Evolutionary conservation across 768 basidiomycete species (phyloP).

Genomic region (Leccinellum luteum): DNA sequence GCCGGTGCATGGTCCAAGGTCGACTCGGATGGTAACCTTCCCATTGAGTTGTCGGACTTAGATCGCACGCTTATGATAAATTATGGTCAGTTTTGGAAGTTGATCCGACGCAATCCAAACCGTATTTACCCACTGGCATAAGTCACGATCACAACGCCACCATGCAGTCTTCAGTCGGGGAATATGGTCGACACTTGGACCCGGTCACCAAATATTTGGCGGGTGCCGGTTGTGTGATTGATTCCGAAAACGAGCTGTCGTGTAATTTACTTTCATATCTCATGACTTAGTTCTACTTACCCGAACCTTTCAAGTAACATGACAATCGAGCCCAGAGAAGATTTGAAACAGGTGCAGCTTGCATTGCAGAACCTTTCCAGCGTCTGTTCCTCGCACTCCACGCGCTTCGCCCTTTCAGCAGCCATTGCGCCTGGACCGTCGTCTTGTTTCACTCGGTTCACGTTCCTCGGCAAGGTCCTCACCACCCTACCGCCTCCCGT

Average conservation of each 20-base stretch:
- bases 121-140: not conserved
- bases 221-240: not conserved
- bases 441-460: constrained; percentile 4
- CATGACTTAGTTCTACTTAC: constrained; percentile 6
- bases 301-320: constrained; percentile 4
- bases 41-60: not conserved
- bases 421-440: not conserved
- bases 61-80: not conserved
- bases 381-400: not conserved
- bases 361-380: not conserved
- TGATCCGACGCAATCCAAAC: not conserved
- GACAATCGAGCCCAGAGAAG: constrained; percentile 7
- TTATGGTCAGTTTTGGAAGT: not conserved
- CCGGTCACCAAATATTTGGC: constrained; percentile 7
- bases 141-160: not conserved
- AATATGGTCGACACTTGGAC: not conserved
- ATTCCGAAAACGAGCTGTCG: constrained; percentile 11
- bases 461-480: constrained; percentile 15
- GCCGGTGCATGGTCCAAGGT: not conserved
- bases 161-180: not conserved
- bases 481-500: not conserved
- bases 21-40: no score
- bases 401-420: constrained; percentile 1
- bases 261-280: not conserved
- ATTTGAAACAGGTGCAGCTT: not conserved